Conservation (phyloP, 495 filamentous ascomycete species). For the Aspergillus sparsus region DNA sequence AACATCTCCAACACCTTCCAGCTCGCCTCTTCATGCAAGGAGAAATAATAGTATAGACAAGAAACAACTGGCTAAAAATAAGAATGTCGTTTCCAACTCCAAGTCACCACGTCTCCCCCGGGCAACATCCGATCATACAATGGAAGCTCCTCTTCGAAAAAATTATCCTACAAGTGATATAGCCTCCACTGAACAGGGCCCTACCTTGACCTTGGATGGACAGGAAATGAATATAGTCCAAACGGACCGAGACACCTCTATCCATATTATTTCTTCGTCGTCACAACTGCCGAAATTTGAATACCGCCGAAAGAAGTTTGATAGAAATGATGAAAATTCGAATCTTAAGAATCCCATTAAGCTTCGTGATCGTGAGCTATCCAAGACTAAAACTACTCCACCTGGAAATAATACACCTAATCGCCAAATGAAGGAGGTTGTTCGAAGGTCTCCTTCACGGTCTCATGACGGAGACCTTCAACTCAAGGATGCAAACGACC, state of each 20-base stretch:
- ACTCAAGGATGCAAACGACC: background rate
- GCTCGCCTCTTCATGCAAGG: slow-evolving; percentile 27
- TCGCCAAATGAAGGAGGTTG: background rate
- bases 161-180: background rate
- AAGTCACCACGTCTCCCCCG: background rate
- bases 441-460: background rate
- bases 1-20: slow-evolving; percentile 40
- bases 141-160: background rate
- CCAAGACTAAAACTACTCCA: background rate
- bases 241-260: slow-evolving; percentile 25
- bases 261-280: slow-evolving; percentile 42
- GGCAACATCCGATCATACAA: background rate
- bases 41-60: slow-evolving; percentile 13
- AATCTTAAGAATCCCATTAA: background rate
- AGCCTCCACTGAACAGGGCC: slow-evolving; percentile 1
- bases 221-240: slow-evolving; percentile 1
- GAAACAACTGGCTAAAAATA: background rate
- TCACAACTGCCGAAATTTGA: slow-evolving; percentile 50
- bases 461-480: background rate
- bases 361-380: background rate
- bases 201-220: background rate
- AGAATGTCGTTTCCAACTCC: slow-evolving; percentile 3
- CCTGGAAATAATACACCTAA: background rate
- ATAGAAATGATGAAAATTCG: background rate
- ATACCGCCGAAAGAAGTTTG: slow-evolving; percentile 39